Percentiles rank a stretch among this genome's conserved stretches.
phyloP scores from a whole-genome alignment of 1,284 basidiomycete species.

The Sanghuangporus sanghuang region DNA sequence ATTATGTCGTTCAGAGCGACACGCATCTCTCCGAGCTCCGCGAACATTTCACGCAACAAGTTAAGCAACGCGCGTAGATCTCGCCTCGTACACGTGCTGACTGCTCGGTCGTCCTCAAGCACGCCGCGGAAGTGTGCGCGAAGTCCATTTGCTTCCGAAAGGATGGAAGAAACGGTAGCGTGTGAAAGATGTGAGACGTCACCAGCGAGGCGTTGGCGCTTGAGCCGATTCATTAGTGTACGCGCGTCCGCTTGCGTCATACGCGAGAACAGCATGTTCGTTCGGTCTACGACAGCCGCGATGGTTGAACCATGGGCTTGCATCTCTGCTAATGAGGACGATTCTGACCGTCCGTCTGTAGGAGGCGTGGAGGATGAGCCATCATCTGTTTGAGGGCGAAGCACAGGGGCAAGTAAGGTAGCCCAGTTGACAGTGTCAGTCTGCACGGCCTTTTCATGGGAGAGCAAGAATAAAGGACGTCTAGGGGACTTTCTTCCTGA shows the following conservation, averaged over 20 bases:
- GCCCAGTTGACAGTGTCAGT: slow-evolving; percentile 47
- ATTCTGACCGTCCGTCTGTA: slow-evolving; percentile 41
- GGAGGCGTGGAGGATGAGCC: slow-evolving; percentile 38
- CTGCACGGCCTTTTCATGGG: slow-evolving; percentile 67
- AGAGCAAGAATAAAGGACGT: slow-evolving; percentile 53
- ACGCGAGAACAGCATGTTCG: slow-evolving; percentile 60
- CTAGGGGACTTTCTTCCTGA: slow-evolving; percentile 38
- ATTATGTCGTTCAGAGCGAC: slow-evolving; percentile 86
- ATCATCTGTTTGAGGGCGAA: slow-evolving; percentile 37
- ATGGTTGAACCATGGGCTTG: slow-evolving; percentile 41
- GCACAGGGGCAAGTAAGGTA: slow-evolving; percentile 29
- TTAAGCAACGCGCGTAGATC: slow-evolving; percentile 85
- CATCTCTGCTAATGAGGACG: slow-evolving; percentile 58
- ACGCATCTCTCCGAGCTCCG: slow-evolving; percentile 79
- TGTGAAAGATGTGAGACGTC: slow-evolving; percentile 88
- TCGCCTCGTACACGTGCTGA: slow-evolving; percentile 65
- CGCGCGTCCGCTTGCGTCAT: slow-evolving; percentile 82
- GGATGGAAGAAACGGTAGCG: slow-evolving; percentile 73
- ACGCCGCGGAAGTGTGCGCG: slow-evolving; percentile 75
- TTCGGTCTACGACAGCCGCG: slow-evolving; percentile 65
- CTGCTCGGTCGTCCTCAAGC: slow-evolving; percentile 61
- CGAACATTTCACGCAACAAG: slow-evolving; percentile 80
- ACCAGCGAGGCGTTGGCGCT: slow-evolving; percentile 84
- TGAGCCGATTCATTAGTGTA: slow-evolving; percentile 84
- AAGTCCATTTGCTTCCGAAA: slow-evolving; percentile 67